phyloP scores from a whole-genome alignment of 106 monocot genomes.

The Dendrobium nobile region DNA sequence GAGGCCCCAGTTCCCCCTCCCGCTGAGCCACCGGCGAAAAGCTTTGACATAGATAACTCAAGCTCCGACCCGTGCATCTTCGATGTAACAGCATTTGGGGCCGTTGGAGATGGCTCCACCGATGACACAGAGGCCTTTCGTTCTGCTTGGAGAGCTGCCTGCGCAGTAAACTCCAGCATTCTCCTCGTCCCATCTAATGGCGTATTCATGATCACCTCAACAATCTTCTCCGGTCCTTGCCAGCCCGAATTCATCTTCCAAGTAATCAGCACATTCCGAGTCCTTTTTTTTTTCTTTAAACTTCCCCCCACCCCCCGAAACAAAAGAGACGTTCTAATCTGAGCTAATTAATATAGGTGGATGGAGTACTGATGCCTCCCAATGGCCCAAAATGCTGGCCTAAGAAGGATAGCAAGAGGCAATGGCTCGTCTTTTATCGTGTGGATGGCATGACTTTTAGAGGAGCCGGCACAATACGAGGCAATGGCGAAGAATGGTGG shows the following conservation, averaged over 20 bases:
- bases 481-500: constrained; percentile 96
- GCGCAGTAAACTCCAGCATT: constrained; percentile 33
- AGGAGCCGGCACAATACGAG: constrained; percentile 75
- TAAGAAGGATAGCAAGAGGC: constrained; percentile 55
- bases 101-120: constrained; percentile 61
- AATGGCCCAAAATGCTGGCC: constrained; percentile 92
- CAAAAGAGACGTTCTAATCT: not conserved
- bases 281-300: too few species aligned
- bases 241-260: constrained; percentile 65
- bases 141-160: constrained; percentile 75
- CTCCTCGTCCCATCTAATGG: constrained; percentile 75
- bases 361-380: constrained; percentile 89
- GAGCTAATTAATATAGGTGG: constrained; percentile 30
- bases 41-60: constrained; percentile 16
- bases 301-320: not conserved
- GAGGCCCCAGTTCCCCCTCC: not conserved
- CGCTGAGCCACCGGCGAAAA: not conserved
- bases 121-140: constrained; percentile 82
- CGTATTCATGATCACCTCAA: constrained; percentile 66
- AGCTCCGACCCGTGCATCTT: constrained; percentile 41
- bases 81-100: constrained; percentile 65
- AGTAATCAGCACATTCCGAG: constrained; percentile 17
- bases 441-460: constrained; percentile 65
- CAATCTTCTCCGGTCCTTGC: constrained; percentile 90
- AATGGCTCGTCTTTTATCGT: constrained; percentile 84